These are phyloP conservation scores for Trichosanthes truncata DNA, from an alignment of 306 rosid species.

Conservation along the genomic window DNA sequence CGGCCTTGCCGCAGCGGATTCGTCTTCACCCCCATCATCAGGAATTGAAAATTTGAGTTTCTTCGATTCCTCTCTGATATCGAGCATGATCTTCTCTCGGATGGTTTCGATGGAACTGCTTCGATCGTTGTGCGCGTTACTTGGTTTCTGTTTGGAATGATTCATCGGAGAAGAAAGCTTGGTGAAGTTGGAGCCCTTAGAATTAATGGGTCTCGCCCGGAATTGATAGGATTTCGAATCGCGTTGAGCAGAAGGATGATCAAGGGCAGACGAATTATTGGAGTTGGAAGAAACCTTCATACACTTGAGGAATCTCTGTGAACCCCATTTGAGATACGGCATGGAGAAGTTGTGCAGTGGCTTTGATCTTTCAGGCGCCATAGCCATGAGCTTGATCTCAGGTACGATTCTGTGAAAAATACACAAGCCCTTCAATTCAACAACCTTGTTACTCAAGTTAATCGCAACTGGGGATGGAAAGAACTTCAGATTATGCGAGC, in stretches of 20 bases:
- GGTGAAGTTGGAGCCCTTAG: background rate
- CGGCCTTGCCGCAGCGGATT: conserved; percentile 23
- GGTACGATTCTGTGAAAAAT: background rate
- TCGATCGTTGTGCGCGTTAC: background rate
- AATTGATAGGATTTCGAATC: conserved; percentile 9
- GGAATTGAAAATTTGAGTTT: conserved; percentile 26
- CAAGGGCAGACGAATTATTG: conserved; percentile 9
- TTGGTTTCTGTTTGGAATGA: conserved; percentile 13
- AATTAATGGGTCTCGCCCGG: conserved; percentile 2
- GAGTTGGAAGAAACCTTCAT: conserved; percentile 19
- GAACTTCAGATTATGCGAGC: background rate
- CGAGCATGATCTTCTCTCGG: conserved; percentile 21
- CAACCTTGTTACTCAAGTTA: background rate
- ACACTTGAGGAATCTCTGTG: conserved; percentile 35
- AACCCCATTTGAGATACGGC: conserved; percentile 53
- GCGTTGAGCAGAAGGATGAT: conserved; percentile 18
- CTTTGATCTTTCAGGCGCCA: conserved; percentile 43
- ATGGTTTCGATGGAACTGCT: conserved; percentile 15
- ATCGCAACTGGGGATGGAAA: background rate
- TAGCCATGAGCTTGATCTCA: conserved; percentile 17
- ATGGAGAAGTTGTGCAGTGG: conserved; percentile 51
- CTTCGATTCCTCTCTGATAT: conserved; percentile 26
- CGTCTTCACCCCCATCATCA: conserved; percentile 17
- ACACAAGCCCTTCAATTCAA: background rate
- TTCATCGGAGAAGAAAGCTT: background rate